Base-by-base conservation (phyloP, 228 moss, liverwort and hornwort genomes). In the Sphagnum fallax region DNA sequence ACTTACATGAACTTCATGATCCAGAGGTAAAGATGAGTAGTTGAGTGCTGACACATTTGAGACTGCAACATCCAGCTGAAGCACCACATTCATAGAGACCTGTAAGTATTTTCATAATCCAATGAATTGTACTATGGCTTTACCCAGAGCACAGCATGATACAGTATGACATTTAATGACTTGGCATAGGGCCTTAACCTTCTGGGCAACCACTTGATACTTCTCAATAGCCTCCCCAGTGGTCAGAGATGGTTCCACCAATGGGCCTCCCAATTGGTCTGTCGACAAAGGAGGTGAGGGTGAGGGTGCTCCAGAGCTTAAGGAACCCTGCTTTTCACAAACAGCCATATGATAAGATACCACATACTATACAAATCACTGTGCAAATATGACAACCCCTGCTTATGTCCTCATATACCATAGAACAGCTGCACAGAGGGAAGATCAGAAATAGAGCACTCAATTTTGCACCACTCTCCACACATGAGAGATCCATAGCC, bases 211-310 rank as follows among this genome's bases (percentile, higher is more conserved):
- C 61, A 86, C 61, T 71, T 92, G 92, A 77, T 96, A 96, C 80
- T 92, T 96, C 73, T 96, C 96, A 75, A 96, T 87, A 60, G 88
- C 89, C 71, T 96, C 96, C 70, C 96, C 91, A 70, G 92, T 92
- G 5, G 88, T 88, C 62, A 92, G 60, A 15, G 96, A 89, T 71
- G 85, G 86, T 73, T 96, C 96, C 66, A 82, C 79, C 68, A 76
- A 73, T 66, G 84, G 12, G 63, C 81, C 69, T 69, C 83, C 82
- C 72, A 85, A 68, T 65, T 85, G 85, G 72, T 96, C 96, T 8
- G 77, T 69, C 52, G 85, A 68, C 65, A 72, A 69, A 68, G 88
- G 74, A 60, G 86, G 76, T 71, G 86, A 82, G 52, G 85, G 73
- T 69, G 90, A 76, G 62, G 81, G 77, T 74, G 85, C 70, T 69